Conservation (phyloP, 495 filamentous ascomycete species). For the Bryoglossum gracile region DNA sequence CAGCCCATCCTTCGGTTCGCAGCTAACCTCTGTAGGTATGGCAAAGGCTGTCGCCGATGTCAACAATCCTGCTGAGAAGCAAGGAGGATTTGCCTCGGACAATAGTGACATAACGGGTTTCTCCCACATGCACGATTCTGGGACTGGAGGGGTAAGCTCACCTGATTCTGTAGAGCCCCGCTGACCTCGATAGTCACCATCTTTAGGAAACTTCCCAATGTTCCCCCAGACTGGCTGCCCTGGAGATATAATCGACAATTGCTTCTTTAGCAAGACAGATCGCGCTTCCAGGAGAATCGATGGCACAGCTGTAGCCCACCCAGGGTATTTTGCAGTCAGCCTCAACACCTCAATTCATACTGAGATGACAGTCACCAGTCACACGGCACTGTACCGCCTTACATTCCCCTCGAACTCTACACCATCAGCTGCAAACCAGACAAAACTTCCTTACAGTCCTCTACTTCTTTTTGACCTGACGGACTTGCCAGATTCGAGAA, state of each 20-base stretch:
- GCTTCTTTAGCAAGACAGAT: constrained; percentile 47
- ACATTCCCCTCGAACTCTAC: constrained; percentile 42
- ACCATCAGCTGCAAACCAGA: constrained; percentile 18
- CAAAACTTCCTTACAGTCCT: constrained; percentile 39
- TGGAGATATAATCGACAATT: constrained; percentile 54
- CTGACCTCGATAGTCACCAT: constrained; percentile 38
- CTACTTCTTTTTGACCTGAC: constrained; percentile 59
- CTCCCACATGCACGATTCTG: constrained; percentile 66
- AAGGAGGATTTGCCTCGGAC: constrained; percentile 67
- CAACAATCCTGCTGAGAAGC: constrained; percentile 39
- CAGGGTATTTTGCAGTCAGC: constrained; percentile 60
- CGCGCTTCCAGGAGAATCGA: constrained; percentile 27
- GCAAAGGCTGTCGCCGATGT: constrained; percentile 74
- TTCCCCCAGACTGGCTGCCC: constrained; percentile 63
- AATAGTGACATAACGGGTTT: constrained; percentile 57
- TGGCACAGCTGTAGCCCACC: constrained; percentile 47
- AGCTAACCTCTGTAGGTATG: constrained; percentile 43
- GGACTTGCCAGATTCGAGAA: constrained; percentile 56
- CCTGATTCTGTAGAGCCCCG: too few species aligned
- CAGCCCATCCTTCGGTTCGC: not conserved
- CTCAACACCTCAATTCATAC: constrained; percentile 52
- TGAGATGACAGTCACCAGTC: constrained; percentile 63
- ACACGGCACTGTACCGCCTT: constrained; percentile 65
- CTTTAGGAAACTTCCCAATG: constrained; percentile 68
- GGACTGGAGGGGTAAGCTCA: constrained; percentile 53